These are phyloP conservation scores for Umbelopsis sp. DNA, from an alignment of 192 early-diverging fungal species.

Conservation along the genomic window DNA sequence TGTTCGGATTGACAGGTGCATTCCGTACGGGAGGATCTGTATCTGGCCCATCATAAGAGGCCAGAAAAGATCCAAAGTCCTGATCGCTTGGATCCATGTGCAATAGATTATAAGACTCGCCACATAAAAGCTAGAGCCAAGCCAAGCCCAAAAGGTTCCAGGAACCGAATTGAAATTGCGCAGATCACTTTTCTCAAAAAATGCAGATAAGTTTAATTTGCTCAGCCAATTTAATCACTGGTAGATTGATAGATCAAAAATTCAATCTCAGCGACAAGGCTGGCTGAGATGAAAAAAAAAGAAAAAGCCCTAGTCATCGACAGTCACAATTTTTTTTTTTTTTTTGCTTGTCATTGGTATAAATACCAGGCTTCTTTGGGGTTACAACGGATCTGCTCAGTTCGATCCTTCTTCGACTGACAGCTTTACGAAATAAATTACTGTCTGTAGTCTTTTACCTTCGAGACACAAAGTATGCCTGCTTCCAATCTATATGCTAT, in stretches of 20 bases:
- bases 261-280: too few relatives aligned
- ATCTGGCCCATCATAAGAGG: conserved; percentile 4
- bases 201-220: too few relatives aligned
- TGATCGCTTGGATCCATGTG: conserved; percentile 18
- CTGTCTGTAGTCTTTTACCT: conserved; percentile 14
- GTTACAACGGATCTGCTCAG: conserved; percentile 26
- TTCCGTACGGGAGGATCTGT: background rate
- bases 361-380: conserved; percentile 13
- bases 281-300: conserved; percentile 2
- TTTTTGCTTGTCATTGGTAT: conserved; percentile 3
- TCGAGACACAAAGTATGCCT: conserved; percentile 22
- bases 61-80: conserved; percentile 14
- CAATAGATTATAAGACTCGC: background rate
- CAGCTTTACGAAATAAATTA: conserved; percentile 22
- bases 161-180: background rate
- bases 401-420: conserved; percentile 29
- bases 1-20: background rate
- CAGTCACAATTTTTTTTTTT: conserved; percentile 24
- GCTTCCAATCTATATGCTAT: background rate
- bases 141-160: too few relatives aligned
- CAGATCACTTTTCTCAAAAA: too few relatives aligned
- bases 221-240: too few relatives aligned
- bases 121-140: background rate
- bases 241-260: too few relatives aligned
- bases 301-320: background rate